Evolutionary conservation across 2,329 filamentous ascomycete genomes (phyloP), one percentile per base, ranked within the genome.

Genomic region (Ceratocystiopsis sp.): DNA sequence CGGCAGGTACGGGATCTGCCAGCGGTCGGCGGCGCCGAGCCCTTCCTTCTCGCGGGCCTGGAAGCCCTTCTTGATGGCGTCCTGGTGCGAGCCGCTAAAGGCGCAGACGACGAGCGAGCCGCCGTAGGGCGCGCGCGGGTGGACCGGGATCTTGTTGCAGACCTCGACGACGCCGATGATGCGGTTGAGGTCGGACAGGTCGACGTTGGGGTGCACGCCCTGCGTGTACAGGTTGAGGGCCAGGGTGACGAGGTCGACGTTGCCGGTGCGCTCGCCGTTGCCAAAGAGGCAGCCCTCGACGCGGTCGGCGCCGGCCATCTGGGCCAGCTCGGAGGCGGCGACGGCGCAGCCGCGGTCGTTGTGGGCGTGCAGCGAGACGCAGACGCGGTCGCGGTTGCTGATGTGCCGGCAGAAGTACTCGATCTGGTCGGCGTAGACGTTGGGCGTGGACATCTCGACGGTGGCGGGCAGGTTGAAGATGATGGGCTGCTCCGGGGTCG

Each of bases 391-490:
- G 42, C 87, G 71, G 60, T 94, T 82, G 0, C 72, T 71, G 56
- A 96, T 86, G 58, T 89, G 71, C 42, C 70, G 75, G 66, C 85
- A 93, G 62, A 98, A 98, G 64, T 84, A 93, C 60, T 98, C 91
- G 49, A 98, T 84, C 64, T 93, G 82, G 57, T 98, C 91, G 41
- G 91, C 91, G 59, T 91, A 98, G 40, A 95, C 74, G 58, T 98
- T 98, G 33, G 87, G 87, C 1, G 91, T 95, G 1, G 84, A 66
- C 78, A 95, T 79, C 64, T 98, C 91, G 34, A 96, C 89, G 0
- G 91, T 98, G 2, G 91, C 89, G 1, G 91, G 89, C 42, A 98
- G 71, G 65, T 96, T 96, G 71, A 98, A 91, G 58, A 98, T 93
- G 60, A 98, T 84, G 40, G 80, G 84, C 53, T 77, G 79, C 59